A percentile compares a stretch with the other conserved stretches of the same genome.
phyloP scores from a whole-genome alignment of 2,329 filamentous ascomycete genomes.

The Fusarium sarcochroum region DNA sequence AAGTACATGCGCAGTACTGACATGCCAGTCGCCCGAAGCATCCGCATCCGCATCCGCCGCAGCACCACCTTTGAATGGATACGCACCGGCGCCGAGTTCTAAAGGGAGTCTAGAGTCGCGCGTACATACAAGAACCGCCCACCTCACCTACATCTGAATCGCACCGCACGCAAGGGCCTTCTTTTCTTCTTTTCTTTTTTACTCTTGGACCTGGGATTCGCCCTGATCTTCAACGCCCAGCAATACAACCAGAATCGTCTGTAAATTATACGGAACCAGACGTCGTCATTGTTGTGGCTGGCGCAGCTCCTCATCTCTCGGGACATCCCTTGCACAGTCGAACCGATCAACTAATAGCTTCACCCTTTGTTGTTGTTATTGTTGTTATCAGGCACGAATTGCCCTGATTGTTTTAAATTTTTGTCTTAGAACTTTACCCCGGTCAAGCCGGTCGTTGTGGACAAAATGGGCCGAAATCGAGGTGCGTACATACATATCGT shows the following conservation, averaged over 20 bases:
- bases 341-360: conserved; percentile 17
- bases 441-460: conserved; percentile 30
- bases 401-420: conserved; percentile 13
- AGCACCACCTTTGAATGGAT: conserved; percentile 48
- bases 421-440: conserved; percentile 45
- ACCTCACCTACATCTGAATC: conserved; percentile 39
- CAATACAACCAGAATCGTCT: conserved; percentile 12
- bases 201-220: conserved; percentile 25
- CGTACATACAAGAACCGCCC: conserved; percentile 45
- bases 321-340: conserved; percentile 37
- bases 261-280: conserved; percentile 34
- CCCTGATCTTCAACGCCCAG: conserved; percentile 23
- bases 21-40: conserved; percentile 49
- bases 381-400: conserved; percentile 7
- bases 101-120: conserved; percentile 47
- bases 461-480: conserved; percentile 68
- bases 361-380: conserved; percentile 18
- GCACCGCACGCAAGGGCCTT: conserved; percentile 32
- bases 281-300: conserved; percentile 45
- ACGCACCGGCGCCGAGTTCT: conserved; percentile 42
- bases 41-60: conserved; percentile 42
- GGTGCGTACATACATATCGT: conserved; percentile 59
- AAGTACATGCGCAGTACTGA: conserved; percentile 34
- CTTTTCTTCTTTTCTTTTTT: conserved; percentile 21
- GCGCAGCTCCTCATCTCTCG: conserved; percentile 34